These are phyloP conservation scores for Ploettnerulaceae sp. DNA, from an alignment of 2,329 filamentous ascomycete genomes.

Conservation along the genomic window DNA sequence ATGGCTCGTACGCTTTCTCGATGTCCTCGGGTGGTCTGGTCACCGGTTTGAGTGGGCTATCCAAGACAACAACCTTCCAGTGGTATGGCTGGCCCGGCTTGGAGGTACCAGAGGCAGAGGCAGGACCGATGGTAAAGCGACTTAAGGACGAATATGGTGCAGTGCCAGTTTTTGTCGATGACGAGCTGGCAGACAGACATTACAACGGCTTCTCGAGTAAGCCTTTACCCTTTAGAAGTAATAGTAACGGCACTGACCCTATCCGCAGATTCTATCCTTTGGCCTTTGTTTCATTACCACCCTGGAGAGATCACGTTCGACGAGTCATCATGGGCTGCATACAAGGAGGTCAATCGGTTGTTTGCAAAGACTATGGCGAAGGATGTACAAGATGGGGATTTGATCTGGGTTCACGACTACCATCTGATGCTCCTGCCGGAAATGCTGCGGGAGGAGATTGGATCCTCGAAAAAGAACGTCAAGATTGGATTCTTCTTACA, in stretches of 20 bases:
- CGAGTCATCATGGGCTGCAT: constrained; percentile 88
- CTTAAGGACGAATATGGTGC: constrained; percentile 85
- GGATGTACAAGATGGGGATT: constrained; percentile 86
- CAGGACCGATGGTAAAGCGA: constrained; percentile 66
- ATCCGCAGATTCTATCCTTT: constrained; percentile 80
- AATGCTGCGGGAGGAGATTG: constrained; percentile 90
- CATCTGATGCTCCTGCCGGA: constrained; percentile 95
- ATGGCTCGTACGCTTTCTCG: constrained; percentile 87
- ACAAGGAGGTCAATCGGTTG: constrained; percentile 85
- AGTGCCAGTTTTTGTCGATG: constrained; percentile 86
- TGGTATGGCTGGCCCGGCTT: constrained; percentile 99
- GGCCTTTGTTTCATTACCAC: constrained; percentile 98
- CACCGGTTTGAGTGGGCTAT: constrained; percentile 84
- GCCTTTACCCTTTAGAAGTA: constrained; percentile 34
- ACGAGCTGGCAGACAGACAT: constrained; percentile 88
- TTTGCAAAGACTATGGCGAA: constrained; percentile 85
- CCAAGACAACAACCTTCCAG: constrained; percentile 89
- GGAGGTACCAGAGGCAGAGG: constrained; percentile 82
- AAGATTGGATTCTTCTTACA: constrained; percentile 99
- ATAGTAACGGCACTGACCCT: constrained; percentile 13
- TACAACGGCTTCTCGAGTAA: constrained; percentile 97
- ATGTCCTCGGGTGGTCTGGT: constrained; percentile 97
- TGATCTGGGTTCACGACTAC: constrained; percentile 98
- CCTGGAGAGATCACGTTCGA: constrained; percentile 98
- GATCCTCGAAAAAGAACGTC: constrained; percentile 76